Base-by-base conservation (phyloP, 2,329 filamentous ascomycete species). In the Botryosphaeria agaves region DNA sequence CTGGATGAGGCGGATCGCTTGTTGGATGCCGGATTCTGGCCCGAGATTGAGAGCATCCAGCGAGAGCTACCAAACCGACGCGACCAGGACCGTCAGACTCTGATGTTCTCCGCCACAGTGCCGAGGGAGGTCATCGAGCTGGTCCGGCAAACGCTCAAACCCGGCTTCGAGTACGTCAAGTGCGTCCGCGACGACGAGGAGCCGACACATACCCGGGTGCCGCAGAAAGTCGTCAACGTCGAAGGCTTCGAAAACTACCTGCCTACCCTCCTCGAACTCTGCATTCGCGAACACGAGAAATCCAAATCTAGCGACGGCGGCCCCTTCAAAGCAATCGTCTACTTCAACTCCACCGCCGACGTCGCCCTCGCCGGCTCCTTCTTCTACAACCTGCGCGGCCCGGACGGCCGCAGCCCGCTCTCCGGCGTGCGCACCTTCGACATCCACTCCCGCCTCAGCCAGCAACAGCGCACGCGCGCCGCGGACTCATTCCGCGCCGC, bases 251-350 rank as follows among this genome's bases (percentile, higher is more conserved):
- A 82, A 44, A 91, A 94, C 50, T 57, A 75, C 25, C 63, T 82
- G 36, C 83, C 89, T 11, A 57, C 76, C 2, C 51, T 95, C 14
- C 64, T 89, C 32, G 85, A 95, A 53, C 64, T 94, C 30, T 59
- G 76, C 28, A 58, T 74, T 32, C 65, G 67, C 20, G 72, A 78
- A 41, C 51, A 64, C n/a, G 41, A 61, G 18, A 55, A 58, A 15
- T 49, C 56, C 14, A 43, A 39, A 2, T 41, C 8, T 4, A n/a
- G 20, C 24, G 29, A 43, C 11, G 49, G 55, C 30, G 52, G 52
- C 11, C 80, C 82, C 0, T 94, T 95, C 69, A 98, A 98, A 64
- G 82, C 83, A n/a, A 91, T 98, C 36, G 61, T 93, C 25, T 98
- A 93, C 59, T 77, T 87, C 51, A 80, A 80, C 44, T 82, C 78